Evolutionary conservation across 1,284 basidiomycete genomes (phyloP).

Genomic region (Volvariella volvacea): DNA sequence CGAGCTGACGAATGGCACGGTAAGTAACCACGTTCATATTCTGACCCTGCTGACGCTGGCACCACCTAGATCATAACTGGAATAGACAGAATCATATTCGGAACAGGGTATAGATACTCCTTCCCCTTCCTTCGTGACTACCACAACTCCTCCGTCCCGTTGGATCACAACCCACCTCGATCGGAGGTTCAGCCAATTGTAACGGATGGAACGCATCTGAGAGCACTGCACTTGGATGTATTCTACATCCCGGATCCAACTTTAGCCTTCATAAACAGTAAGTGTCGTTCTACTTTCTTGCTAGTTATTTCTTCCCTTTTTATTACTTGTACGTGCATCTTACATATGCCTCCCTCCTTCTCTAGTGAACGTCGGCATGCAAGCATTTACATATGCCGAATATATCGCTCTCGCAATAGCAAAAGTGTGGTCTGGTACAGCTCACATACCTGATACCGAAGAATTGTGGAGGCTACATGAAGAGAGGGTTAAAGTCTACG

Average conservation of each 20-base stretch:
- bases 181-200: conserved; percentile 25
- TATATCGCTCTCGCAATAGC: conserved; percentile 27
- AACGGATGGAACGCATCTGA: conserved; percentile 39
- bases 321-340: background rate
- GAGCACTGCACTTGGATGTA: conserved; percentile 36
- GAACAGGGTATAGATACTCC: conserved; percentile 40
- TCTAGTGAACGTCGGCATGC: conserved; percentile 31
- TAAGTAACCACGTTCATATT: conserved; percentile 11
- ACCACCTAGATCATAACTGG: conserved; percentile 23
- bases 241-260: conserved; percentile 47
- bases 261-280: conserved; percentile 33
- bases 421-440: conserved; percentile 28
- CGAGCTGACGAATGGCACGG: conserved; percentile 34
- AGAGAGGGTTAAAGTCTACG: conserved; percentile 19
- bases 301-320: no score
- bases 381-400: conserved; percentile 31
- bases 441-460: conserved; percentile 21
- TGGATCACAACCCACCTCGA: conserved; percentile 14
- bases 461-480: conserved; percentile 26
- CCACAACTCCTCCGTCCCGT: conserved; percentile 24
- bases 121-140: conserved; percentile 41
- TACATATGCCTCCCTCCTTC: background rate
- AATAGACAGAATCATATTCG: conserved; percentile 34
- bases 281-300: conserved; percentile 6
- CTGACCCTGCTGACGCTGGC: background rate